Base-by-base conservation (phyloP, 176 grass and related monocot species). In the Avena eriantha region DNA sequence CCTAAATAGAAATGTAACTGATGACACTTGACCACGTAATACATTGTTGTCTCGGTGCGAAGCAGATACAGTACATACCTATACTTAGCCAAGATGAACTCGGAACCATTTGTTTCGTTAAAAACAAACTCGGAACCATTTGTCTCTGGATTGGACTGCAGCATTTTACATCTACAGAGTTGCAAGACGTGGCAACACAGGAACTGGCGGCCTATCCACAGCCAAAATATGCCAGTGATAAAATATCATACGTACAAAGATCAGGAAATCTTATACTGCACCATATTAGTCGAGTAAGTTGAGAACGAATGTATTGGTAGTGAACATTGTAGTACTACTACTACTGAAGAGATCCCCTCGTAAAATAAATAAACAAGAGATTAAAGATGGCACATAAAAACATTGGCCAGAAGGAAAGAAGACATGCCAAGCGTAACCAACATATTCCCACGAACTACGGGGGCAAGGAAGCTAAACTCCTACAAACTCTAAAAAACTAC, bases 401-500 rank as follows among this genome's bases (percentile, higher is more conserved):
- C 8, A 39, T 53, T 53, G 15, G 10, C 57, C 8, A 47, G 17
- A 53, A 24, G 0, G 10, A 45, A 1, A 13, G 9, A 23, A 46
- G 10, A 65, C 23, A 61, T 7, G 39, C 7, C 39, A 41, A 41
- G 39, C 31, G 54, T 67, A 72, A 80, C 61, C 61, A 45, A 76
- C 77, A 60, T 47, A 81, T 76, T 85, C 23, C 5, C 24, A 81
- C n/a, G 10, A 76, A 50, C 59, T 47, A 76, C 14, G 16, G 18
- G 16, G 18, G 35, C 82, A 67, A 19, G 34, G 57, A 23, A 7
- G 8, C 55, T 24, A 7, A 60, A 41, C 36, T 61, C 41, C 21
- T 43, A 79, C 3, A 71, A 60, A 78, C 15, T 50, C 19, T 41
- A 65, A 0, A 46, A 36, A 59, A 36, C 10, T 3, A 48, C n/a